phyloP scores from a whole-genome alignment of 208 protist genomes.

The Leptomonas pyrrhocoris region DNA sequence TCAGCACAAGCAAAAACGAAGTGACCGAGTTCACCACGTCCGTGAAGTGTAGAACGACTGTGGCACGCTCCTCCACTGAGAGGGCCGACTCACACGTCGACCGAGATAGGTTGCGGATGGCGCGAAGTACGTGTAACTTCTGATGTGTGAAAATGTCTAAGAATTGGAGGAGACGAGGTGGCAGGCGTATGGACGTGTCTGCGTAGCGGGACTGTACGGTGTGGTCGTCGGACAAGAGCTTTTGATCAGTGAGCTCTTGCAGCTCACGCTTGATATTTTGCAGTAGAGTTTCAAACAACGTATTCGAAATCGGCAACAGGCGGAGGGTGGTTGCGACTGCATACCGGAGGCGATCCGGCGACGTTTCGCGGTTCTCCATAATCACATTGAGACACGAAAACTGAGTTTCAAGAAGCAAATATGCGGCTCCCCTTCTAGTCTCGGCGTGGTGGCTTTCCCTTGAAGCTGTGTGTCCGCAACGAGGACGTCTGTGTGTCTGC shows the following conservation, averaged over 20 bases:
- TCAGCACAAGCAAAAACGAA: background rate
- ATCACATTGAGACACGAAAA: background rate
- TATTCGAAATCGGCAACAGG: background rate
- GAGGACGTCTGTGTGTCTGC: background rate
- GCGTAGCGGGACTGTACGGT: background rate
- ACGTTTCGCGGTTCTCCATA: background rate
- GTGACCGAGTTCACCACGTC: background rate
- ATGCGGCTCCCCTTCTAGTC: background rate
- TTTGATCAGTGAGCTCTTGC: background rate
- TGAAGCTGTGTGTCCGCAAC: background rate
- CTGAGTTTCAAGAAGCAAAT: conserved; percentile 1
- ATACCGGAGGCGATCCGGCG: background rate
- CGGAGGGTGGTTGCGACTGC: background rate
- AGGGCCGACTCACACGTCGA: background rate
- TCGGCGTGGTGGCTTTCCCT: too few species aligned
- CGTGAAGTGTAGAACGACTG: background rate
- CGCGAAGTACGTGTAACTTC: background rate
- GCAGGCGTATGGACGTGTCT: background rate
- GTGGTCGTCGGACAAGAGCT: background rate
- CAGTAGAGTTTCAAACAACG: background rate
- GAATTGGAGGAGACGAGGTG: background rate
- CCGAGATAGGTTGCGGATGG: background rate
- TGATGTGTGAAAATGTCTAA: conserved; percentile 1
- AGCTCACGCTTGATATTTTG: background rate
- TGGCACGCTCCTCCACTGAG: background rate